Conservation (phyloP, 2,329 filamentous ascomycete genomes). For the Rhinocladiella similis region DNA sequence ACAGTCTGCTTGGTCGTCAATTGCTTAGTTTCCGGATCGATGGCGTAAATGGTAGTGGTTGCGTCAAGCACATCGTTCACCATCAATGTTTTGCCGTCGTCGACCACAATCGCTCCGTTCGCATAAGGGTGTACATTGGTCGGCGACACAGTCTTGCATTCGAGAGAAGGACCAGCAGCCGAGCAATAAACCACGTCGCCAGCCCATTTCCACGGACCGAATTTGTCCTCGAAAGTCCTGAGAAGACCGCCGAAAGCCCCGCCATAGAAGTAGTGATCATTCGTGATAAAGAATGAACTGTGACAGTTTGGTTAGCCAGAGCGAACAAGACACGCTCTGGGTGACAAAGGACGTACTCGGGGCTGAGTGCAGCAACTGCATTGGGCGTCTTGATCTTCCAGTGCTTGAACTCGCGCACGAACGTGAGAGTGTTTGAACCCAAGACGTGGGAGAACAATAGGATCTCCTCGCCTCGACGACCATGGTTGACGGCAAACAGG, state of each 20-base stretch:
- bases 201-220: slow-evolving; percentile 21
- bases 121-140: slow-evolving; percentile 15
- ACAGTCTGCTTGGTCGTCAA: slow-evolving; percentile 15
- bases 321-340: not conserved
- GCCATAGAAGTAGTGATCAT: slow-evolving; percentile 23
- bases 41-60: slow-evolving; percentile 20
- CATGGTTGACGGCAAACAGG: slow-evolving; percentile 24
- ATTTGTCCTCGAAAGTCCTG: slow-evolving; percentile 14
- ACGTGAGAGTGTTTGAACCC: slow-evolving; percentile 16
- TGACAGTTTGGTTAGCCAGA: not conserved
- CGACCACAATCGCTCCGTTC: slow-evolving; percentile 19
- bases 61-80: slow-evolving; percentile 20
- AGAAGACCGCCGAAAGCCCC: slow-evolving; percentile 11
- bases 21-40: slow-evolving; percentile 16
- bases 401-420: slow-evolving; percentile 15
- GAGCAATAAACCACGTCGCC: slow-evolving; percentile 18
- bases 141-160: slow-evolving; percentile 21
- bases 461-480: slow-evolving; percentile 14
- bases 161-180: not conserved
- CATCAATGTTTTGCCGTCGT: slow-evolving; percentile 18
- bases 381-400: slow-evolving; percentile 22
- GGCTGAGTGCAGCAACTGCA: slow-evolving; percentile 15
- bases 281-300: slow-evolving; percentile 24
- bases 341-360: slow-evolving; percentile 6
- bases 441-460: slow-evolving; percentile 17